Conservation (phyloP, 176 grass and related monocot genomes). For the Poa pratensis region DNA sequence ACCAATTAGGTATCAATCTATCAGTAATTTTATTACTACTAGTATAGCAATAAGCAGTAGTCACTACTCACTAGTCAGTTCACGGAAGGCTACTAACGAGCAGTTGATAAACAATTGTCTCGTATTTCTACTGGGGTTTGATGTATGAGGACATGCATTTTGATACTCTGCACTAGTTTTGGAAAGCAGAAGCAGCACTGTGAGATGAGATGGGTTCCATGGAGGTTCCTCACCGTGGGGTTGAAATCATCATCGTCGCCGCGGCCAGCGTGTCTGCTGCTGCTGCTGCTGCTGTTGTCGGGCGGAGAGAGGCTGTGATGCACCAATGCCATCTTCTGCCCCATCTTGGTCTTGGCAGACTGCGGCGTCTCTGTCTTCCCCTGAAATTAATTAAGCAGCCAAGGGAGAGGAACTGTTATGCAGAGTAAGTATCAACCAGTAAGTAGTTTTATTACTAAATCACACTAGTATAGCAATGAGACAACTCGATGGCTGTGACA, state of each 20-base stretch:
- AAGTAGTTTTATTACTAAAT: background rate
- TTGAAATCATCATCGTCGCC: background rate
- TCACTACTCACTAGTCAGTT: background rate
- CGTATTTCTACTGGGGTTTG: no score
- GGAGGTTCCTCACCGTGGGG: background rate
- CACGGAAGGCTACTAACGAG: background rate
- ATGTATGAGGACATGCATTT: background rate
- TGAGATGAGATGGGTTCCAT: background rate
- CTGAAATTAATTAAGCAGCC: background rate
- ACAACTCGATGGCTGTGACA: no score
- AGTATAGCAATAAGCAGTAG: background rate
- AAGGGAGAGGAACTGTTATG: background rate
- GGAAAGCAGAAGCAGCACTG: background rate
- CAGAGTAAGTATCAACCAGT: background rate
- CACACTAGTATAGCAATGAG: no score
- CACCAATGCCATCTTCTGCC: background rate
- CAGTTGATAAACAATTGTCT: background rate
- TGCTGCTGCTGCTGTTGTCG: background rate
- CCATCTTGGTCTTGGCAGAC: background rate
- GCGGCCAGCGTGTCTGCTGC: background rate
- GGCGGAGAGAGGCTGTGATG: background rate
- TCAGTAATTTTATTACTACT: background rate
- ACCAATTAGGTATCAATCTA: background rate
- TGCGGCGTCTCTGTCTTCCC: constrained; percentile 27
- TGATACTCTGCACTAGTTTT: background rate